Evolutionary conservation across 1,284 basidiomycete species (phyloP).

Genomic region (Anthracocystis setariae): DNA sequence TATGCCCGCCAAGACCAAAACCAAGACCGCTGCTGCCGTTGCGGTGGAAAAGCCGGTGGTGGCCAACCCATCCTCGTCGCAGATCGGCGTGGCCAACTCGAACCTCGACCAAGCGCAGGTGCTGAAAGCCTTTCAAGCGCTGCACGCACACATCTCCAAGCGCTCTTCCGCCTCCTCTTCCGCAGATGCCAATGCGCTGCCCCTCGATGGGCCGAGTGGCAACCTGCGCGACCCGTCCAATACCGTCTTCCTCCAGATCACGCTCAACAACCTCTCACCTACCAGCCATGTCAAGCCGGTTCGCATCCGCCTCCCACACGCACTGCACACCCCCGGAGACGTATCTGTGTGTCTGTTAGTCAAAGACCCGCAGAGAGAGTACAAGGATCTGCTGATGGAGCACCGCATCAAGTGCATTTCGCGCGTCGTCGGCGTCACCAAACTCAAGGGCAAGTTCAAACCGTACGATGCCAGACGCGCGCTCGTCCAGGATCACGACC

Average conservation of each 20-base stretch:
- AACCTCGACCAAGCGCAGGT: constrained; percentile 54
- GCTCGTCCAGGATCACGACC: constrained; percentile 84
- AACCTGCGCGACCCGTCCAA: constrained; percentile 48
- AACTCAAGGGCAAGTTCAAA: constrained; percentile 67
- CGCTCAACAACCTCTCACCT: constrained; percentile 52
- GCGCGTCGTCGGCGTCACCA: constrained; percentile 84
- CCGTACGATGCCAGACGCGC: constrained; percentile 86
- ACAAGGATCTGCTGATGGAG: constrained; percentile 86
- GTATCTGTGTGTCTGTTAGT: constrained; percentile 87
- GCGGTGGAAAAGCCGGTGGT: constrained; percentile 27
- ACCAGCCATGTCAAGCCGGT: constrained; percentile 58
- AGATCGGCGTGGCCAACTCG: constrained; percentile 27
- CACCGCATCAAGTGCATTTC: constrained; percentile 86
- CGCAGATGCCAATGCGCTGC: constrained; percentile 26
- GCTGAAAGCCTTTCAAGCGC: constrained; percentile 60
- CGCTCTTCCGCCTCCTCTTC: constrained; percentile 12
- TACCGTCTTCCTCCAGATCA: constrained; percentile 57
- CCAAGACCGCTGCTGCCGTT: neutral
- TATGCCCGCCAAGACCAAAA: constrained; percentile 25
- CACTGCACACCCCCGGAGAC: constrained; percentile 81
- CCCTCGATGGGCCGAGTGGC: constrained; percentile 49
- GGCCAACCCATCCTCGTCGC: constrained; percentile 16
- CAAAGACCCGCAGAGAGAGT: constrained; percentile 94
- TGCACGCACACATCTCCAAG: constrained; percentile 47
- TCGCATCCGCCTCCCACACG: constrained; percentile 71